Percentiles rank a stretch among this genome's conserved stretches.
phyloP scores from a whole-genome alignment of 2,329 filamentous ascomycete species.

The Golovinomyces cichoracearum region DNA sequence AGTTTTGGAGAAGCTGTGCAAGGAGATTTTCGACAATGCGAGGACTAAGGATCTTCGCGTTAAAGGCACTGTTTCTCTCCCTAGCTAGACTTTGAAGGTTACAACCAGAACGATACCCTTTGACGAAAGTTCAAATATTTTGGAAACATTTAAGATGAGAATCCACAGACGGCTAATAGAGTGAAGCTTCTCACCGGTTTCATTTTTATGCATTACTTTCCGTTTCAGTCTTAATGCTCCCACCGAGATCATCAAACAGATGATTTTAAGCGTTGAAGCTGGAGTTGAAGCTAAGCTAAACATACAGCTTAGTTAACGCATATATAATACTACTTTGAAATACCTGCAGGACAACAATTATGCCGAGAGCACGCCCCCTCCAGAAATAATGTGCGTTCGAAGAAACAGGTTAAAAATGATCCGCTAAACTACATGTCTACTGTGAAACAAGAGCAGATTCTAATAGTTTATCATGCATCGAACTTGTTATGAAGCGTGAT shows the following conservation, averaged over 20 bases:
- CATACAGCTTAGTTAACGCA: slow-evolving; percentile 32
- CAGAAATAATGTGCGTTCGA: no score
- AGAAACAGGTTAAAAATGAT: no score
- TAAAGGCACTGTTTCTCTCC: slow-evolving; percentile 93
- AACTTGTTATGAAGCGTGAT: no score
- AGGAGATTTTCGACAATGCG: slow-evolving; percentile 93
- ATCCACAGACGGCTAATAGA: slow-evolving; percentile 98
- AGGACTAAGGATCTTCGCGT: slow-evolving; percentile 95
- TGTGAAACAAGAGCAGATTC: no score
- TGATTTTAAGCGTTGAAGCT: slow-evolving; percentile 88
- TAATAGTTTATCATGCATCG: no score
- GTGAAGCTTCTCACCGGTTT: slow-evolving; percentile 23
- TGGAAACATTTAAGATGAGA: slow-evolving; percentile 97
- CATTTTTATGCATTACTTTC: not conserved
- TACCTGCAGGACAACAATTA: no score
- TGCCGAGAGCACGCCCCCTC: no score
- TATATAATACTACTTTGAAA: no score
- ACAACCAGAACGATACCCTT: slow-evolving; percentile 81
- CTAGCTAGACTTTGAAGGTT: slow-evolving; percentile 76
- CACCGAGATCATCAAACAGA: slow-evolving; percentile 91
- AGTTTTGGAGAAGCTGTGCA: slow-evolving; percentile 92
- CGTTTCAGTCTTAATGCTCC: slow-evolving; percentile 56
- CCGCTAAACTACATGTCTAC: no score
- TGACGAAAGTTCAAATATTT: slow-evolving; percentile 99
- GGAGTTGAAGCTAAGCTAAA: slow-evolving; percentile 86